Percentiles rank a stretch among this genome's conserved stretches.
Evolutionary conservation across 352 stramenopile genomes (phyloP).

Genomic region (Globisporangium nodosum): DNA sequence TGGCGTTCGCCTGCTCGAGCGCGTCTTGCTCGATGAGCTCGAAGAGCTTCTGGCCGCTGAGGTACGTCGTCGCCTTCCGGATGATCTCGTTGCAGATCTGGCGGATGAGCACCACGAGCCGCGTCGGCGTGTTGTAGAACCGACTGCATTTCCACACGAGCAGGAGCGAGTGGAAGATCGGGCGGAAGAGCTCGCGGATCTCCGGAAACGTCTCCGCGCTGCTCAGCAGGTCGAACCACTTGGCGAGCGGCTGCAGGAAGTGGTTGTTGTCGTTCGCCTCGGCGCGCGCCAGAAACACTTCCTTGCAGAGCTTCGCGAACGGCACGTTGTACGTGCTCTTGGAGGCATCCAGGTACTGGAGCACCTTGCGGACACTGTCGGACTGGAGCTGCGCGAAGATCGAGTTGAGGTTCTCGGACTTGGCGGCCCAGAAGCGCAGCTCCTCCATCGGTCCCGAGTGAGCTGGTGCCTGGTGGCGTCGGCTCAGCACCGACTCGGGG

Average conservation of each 20-base stretch:
- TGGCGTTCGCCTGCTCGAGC: conserved; percentile 61
- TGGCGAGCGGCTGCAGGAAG: conserved; percentile 74
- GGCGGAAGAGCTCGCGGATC: conserved; percentile 73
- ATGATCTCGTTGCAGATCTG: conserved; percentile 90
- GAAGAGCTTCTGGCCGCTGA: conserved; percentile 79
- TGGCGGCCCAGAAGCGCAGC: conserved; percentile 84
- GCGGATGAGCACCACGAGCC: conserved; percentile 84
- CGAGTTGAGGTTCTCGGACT: conserved; percentile 84
- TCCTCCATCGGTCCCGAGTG: conserved; percentile 73
- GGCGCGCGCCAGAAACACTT: conserved; percentile 82
- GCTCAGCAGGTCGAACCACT: conserved; percentile 50
- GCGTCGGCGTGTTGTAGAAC: conserved; percentile 89
- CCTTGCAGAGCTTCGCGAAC: conserved; percentile 91
- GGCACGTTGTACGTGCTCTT: conserved; percentile 91
- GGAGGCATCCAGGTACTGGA: conserved; percentile 84
- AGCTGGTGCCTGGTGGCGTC: conserved; percentile 47
- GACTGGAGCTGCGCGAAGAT: conserved; percentile 91
- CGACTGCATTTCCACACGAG: conserved; percentile 89
- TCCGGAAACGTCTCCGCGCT: conserved; percentile 32
- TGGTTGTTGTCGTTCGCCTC: conserved; percentile 87
- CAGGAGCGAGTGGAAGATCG: conserved; percentile 85
- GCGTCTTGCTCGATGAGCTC: conserved; percentile 76
- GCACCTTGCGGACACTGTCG: conserved; percentile 75
- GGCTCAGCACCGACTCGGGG: conserved; percentile 67
- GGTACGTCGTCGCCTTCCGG: conserved; percentile 52